Conservation (phyloP, 208 protist genomes). For the Dictyostelium gargantuum region DNA sequence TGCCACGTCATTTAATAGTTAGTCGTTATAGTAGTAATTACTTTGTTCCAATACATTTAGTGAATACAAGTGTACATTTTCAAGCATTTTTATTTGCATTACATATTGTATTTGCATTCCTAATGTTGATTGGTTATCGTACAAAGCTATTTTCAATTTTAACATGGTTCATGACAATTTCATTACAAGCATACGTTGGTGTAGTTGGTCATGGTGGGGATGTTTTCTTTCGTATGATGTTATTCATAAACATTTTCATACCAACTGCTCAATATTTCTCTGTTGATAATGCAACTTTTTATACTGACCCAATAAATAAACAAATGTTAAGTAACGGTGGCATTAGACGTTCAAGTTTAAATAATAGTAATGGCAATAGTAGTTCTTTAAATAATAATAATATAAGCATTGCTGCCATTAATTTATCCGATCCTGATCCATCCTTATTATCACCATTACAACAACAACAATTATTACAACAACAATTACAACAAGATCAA, state of each 20-base stretch:
- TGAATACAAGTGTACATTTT: not conserved
- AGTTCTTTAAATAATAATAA: not conserved
- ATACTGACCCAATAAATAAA: not conserved
- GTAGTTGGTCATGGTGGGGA: slow-evolving; percentile 30
- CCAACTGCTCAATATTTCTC: not conserved
- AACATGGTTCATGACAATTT: slow-evolving; percentile 16
- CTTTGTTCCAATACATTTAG: slow-evolving; percentile 13
- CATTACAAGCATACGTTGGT: slow-evolving; percentile 7
- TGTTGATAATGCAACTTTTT: not conserved
- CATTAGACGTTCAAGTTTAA: no score
- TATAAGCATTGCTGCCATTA: not conserved
- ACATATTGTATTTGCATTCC: not conserved
- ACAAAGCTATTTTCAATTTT: not conserved
- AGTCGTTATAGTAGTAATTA: slow-evolving; percentile 2
- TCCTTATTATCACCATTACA: not conserved
- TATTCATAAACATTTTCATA: slow-evolving; percentile 40
- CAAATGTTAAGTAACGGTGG: no score
- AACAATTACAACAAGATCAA: not conserved
- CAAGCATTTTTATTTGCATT: not conserved
- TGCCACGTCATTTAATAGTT: slow-evolving; percentile 2
- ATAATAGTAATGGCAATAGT: not conserved
- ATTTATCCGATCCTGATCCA: not conserved
- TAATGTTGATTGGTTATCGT: slow-evolving; percentile 15
- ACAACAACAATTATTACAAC: not conserved
- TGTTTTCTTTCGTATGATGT: slow-evolving; percentile 45